These are phyloP conservation scores for Elongisporangium prolatum DNA, from an alignment of 352 stramenopile genomes.

Conservation along the genomic window DNA sequence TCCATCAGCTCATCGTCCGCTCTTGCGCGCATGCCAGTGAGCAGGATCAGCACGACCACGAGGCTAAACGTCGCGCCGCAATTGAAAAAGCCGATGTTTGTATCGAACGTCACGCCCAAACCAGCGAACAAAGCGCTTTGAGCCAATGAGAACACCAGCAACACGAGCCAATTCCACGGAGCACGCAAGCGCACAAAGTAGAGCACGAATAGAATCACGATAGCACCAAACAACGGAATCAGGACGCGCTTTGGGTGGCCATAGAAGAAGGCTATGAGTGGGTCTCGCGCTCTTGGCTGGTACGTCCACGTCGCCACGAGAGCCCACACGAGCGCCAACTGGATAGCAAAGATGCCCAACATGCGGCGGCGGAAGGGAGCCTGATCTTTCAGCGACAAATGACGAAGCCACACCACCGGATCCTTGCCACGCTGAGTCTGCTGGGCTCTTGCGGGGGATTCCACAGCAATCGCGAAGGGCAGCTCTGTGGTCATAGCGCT, in stretches of 20 bases:
- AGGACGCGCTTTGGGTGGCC: no score
- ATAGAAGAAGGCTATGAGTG: no score
- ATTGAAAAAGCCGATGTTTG: constrained; percentile 11
- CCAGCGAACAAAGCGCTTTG: constrained; percentile 9
- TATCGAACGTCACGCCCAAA: constrained; percentile 11
- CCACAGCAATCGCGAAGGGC: no score
- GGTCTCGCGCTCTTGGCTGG: no score
- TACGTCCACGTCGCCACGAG: constrained; percentile 6
- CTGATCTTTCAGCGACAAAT: constrained; percentile 30
- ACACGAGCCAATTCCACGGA: constrained; percentile 20
- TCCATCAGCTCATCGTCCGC: constrained; percentile 11
- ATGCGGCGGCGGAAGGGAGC: constrained; percentile 45
- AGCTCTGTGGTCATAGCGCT: no score
- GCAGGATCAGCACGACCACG: constrained; percentile 9
- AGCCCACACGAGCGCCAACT: constrained; percentile 29
- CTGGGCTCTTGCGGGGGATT: no score
- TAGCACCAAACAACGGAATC: constrained; percentile 11
- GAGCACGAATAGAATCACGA: constrained; percentile 23
- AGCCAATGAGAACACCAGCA: constrained; percentile 13
- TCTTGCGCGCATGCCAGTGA: background rate
- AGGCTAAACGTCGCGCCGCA: constrained; percentile 15
- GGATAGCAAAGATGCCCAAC: constrained; percentile 35
- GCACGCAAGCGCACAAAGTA: constrained; percentile 36
- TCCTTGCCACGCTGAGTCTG: no score
- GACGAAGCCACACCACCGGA: no score